These are phyloP conservation scores for Penicillium manginii DNA, from an alignment of 495 filamentous ascomycete species.

Conservation along the genomic window DNA sequence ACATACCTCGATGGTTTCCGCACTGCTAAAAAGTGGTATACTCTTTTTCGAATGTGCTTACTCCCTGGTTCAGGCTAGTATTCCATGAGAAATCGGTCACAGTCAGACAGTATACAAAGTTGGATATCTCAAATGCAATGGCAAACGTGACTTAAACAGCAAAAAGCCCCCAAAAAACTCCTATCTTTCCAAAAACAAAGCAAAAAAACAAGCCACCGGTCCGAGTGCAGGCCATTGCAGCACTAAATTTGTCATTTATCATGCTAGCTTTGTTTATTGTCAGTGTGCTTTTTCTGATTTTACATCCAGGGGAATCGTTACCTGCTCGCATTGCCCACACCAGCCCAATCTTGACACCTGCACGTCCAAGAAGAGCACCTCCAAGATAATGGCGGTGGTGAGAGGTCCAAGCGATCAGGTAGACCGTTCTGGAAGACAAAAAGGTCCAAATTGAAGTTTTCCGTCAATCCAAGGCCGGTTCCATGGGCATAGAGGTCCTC, in stretches of 20 bases:
- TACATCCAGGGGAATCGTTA: background rate
- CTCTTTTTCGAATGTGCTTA: background rate
- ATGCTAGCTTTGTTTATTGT: background rate
- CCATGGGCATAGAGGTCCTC: no score
- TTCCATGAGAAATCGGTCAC: background rate
- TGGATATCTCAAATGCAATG: conserved; percentile 3
- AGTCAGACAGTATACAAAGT: background rate
- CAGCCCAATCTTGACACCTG: background rate
- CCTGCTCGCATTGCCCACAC: background rate
- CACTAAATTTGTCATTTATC: background rate
- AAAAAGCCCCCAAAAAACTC: background rate
- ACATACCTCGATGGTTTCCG: background rate
- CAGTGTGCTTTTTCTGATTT: background rate
- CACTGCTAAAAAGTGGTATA: background rate
- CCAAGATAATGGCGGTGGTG: background rate
- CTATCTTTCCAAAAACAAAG: no score
- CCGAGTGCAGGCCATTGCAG: background rate
- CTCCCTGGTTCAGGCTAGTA: background rate
- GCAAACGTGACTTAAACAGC: background rate
- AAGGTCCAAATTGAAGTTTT: background rate
- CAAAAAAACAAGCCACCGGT: background rate
- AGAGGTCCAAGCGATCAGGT: background rate
- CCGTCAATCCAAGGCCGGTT: background rate
- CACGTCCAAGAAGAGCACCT: background rate
- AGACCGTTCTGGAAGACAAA: background rate